Base-by-base conservation (phyloP, 345 rosid genomes). In the Gossypium turneri region DNA sequence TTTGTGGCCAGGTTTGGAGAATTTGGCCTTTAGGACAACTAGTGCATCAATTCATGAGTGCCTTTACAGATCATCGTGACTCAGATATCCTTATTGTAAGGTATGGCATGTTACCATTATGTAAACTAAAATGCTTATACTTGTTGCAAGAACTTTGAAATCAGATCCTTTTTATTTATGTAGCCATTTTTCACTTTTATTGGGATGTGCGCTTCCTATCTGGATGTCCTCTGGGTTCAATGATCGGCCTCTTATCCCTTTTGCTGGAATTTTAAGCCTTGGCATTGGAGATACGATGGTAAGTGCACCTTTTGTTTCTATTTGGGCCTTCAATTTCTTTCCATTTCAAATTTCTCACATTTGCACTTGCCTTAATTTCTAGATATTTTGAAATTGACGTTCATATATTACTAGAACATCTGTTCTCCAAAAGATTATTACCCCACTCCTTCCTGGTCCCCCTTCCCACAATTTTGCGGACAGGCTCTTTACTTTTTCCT, bases 241-340 rank as follows among this genome's bases (percentile, higher is more conserved):
- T 63, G 99, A 95, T 85, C 87, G 98, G 60, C 96, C 99, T 22
- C 93, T 93, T 78, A 87, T 93, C 50, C 94, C 98, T 55, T 95
- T 93, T 84, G 91, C 99, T 73, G 99, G 99, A 82, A 89, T 95
- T 79, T 86, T 95, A 83, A 95, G 99, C 90, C 94, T 95, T 13
- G 98, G 98, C 55, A 95, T 95, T 73, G 99, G 97, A 75, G 99
- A 95, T 85, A 91, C 98, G 56, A 91, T 95, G 98, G 99, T 95
- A 82, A 82, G 90, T 73, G 16, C 57, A 55, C 17, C 20, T 71
- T 70, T 24, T 70, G 29, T 62, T 57, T 7, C 27, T n/a, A 38
- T 8, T 15, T 43, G 50, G 34, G 34, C 19, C 52, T 50, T 22
- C n/a, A 63, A 43, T 76, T 17, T 50, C 16, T 75, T 47, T 8